A percentile compares a stretch with the other conserved stretches of the same genome.
Evolutionary conservation across 371 early-diverging fungal species (phyloP).

Genomic region (Mucor velutinosus): DNA sequence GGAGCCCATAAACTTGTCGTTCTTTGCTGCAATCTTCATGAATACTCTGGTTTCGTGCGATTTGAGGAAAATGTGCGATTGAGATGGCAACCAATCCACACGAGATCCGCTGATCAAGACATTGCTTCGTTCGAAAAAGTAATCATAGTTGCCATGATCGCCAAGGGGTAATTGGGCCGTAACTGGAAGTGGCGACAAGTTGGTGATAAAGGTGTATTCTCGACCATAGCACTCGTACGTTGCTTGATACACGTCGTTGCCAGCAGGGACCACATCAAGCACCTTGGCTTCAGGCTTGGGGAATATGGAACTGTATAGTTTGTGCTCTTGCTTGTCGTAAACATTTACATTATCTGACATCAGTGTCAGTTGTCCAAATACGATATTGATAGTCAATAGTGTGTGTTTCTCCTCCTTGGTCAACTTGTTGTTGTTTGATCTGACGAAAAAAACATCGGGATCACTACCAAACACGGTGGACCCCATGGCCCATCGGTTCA

Average conservation of each 20-base stretch:
- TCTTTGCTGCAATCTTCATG: constrained; percentile 29
- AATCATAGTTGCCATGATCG: constrained; percentile 15
- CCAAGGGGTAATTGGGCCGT: constrained; percentile 30
- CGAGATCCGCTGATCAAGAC: background rate
- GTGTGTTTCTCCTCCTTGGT: constrained; percentile 51
- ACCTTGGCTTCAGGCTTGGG: constrained; percentile 49
- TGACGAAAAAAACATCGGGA: constrained; percentile 60
- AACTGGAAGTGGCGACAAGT: constrained; percentile 42
- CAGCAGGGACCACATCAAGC: constrained; percentile 32
- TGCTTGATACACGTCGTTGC: constrained; percentile 19
- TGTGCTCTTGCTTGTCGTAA: constrained; percentile 44
- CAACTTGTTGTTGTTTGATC: constrained; percentile 53
- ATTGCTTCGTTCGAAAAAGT: constrained; percentile 30
- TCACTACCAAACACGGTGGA: constrained; percentile 66
- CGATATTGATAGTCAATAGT: constrained; percentile 51
- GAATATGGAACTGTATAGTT: constrained; percentile 40
- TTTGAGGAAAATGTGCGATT: constrained; percentile 26
- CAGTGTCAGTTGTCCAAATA: constrained; percentile 58
- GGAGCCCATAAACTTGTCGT: constrained; percentile 35
- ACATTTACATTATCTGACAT: constrained; percentile 51
- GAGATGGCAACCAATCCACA: constrained; percentile 28
- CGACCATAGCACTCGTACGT: constrained; percentile 11
- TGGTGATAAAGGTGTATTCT: constrained; percentile 45
- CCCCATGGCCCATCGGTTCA: constrained; percentile 55
- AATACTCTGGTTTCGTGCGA: constrained; percentile 48